phyloP scores from a whole-genome alignment of 805 yeast genomes.

The Naumovozyma baii region DNA sequence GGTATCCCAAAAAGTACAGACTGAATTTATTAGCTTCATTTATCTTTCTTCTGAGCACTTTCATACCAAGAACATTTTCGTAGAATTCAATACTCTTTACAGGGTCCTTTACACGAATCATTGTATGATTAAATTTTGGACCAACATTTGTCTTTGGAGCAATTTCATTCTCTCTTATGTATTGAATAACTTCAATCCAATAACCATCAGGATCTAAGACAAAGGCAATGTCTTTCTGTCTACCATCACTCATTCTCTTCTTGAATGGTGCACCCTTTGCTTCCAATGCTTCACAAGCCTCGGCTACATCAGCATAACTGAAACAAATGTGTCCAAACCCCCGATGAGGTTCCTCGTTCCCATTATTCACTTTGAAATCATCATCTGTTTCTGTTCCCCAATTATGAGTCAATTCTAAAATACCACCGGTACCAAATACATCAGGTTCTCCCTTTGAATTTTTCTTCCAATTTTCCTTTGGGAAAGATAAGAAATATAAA shows the following conservation, averaged over 20 bases:
- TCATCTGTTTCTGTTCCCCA: conserved; percentile 59
- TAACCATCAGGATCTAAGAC: conserved; percentile 93
- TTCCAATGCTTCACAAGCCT: conserved; percentile 49
- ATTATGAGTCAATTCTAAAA: conserved; percentile 75
- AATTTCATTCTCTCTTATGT: conserved; percentile 20
- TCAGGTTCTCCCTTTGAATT: conserved; percentile 35
- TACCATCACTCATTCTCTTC: conserved; percentile 79
- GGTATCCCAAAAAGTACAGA: conserved; percentile 75
- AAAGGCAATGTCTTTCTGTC: conserved; percentile 89
- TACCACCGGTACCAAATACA: conserved; percentile 38
- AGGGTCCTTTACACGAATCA: conserved; percentile 90
- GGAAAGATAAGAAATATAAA: conserved; percentile 55
- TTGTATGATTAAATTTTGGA: conserved; percentile 65
- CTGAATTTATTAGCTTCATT: conserved; percentile 70
- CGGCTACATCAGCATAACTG: conserved; percentile 69
- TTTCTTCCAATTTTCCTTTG: conserved; percentile 19
- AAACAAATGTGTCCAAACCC: conserved; percentile 95
- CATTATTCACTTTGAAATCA: conserved; percentile 55
- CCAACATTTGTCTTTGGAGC: conserved; percentile 12
- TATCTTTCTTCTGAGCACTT: conserved; percentile 46
- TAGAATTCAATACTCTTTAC: conserved; percentile 67
- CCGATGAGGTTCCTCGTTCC: conserved; percentile 73
- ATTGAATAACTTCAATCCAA: conserved; percentile 86
- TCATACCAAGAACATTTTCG: conserved; percentile 71
- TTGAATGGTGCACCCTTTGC: conserved; percentile 61